Percentiles rank a stretch among this genome's conserved stretches.
Conservation (phyloP, 345 rosid genomes). For the Bruguiera sexangula region DNA sequence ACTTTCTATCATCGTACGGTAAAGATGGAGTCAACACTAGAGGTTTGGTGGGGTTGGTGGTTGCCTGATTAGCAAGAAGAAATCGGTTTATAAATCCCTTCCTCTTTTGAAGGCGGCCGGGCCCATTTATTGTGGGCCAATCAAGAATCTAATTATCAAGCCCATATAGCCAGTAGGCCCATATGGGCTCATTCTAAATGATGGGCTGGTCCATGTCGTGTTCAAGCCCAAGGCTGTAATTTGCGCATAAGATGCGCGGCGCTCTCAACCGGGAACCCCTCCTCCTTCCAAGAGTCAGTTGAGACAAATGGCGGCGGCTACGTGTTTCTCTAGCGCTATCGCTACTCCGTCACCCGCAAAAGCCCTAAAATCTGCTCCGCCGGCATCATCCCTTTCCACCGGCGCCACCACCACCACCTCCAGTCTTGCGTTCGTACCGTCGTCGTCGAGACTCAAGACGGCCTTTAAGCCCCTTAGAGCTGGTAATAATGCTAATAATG, state of each 20-base stretch:
- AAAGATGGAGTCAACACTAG: background rate
- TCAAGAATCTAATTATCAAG: no score
- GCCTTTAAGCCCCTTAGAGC: conserved; percentile 9
- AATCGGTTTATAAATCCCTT: no score
- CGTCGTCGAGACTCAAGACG: no score
- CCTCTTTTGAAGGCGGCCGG: no score
- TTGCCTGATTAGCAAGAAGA: conserved; percentile 18
- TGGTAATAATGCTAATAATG: background rate
- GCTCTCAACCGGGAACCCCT: no score
- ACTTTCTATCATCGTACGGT: background rate
- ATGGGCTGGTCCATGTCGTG: no score
- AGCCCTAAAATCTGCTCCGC: background rate
- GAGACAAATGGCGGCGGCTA: background rate
- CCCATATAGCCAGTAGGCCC: no score
- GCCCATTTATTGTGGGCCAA: no score
- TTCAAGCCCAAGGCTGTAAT: no score
- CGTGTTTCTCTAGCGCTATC: background rate
- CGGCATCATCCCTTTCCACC: background rate
- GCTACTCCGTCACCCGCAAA: background rate
- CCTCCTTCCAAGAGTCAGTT: background rate
- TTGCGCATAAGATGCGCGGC: no score
- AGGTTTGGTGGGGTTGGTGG: background rate
- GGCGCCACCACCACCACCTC: background rate
- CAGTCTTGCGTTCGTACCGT: background rate
- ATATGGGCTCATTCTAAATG: no score